Conservation (phyloP, 176 grass and related monocot genomes). For the Oryza coarctata region DNA sequence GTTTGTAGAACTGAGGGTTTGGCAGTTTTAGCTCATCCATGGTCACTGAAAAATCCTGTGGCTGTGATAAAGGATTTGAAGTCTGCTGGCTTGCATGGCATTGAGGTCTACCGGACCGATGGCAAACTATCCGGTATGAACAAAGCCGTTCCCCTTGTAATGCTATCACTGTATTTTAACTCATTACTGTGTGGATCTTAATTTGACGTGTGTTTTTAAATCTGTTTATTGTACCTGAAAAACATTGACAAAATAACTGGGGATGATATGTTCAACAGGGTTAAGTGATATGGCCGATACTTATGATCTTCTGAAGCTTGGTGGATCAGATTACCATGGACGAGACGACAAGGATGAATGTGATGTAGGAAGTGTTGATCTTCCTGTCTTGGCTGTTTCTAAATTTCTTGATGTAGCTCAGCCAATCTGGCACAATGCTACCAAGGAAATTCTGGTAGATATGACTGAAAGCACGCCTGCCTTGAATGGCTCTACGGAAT, state of each 20-base stretch:
- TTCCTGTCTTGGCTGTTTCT: slow-evolving; percentile 48
- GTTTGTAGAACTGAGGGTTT: slow-evolving; percentile 59
- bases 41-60: slow-evolving; percentile 72
- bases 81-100: slow-evolving; percentile 61
- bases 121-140: slow-evolving; percentile 75
- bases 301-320: slow-evolving; percentile 67
- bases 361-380: slow-evolving; percentile 65
- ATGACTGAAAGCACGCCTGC: slow-evolving; percentile 16
- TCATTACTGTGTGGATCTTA: background rate
- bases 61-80: slow-evolving; percentile 58
- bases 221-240: background rate
- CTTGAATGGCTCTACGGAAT: slow-evolving; percentile 17
- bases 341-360: slow-evolving; percentile 54
- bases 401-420: slow-evolving; percentile 61
- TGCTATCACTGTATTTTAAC: background rate
- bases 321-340: slow-evolving; percentile 85
- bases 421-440: slow-evolving; percentile 61
- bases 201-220: background rate
- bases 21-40: slow-evolving; percentile 78
- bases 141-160: background rate
- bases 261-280: slow-evolving; percentile 33
- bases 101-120: slow-evolving; percentile 65
- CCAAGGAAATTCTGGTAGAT: slow-evolving; percentile 42
- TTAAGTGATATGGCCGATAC: slow-evolving; percentile 62
- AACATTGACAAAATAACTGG: background rate